A percentile compares a stretch with the other conserved stretches of the same genome.
Evolutionary conservation across 2,329 filamentous ascomycete genomes (phyloP).

Genomic region (Botrytis byssoidea): DNA sequence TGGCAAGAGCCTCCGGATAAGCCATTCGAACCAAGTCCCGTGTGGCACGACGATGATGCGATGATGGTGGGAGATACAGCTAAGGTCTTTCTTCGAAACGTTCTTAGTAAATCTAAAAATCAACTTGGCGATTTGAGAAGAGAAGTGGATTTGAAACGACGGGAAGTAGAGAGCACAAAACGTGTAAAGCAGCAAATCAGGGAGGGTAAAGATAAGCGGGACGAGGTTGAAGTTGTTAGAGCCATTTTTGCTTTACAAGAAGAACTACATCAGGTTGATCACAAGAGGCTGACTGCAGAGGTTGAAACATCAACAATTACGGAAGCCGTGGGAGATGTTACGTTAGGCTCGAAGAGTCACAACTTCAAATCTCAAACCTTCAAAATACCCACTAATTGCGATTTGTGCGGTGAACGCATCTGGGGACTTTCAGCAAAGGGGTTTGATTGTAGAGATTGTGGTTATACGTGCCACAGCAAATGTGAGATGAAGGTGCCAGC

Average conservation of each 20-base stretch:
- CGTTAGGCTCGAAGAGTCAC: slow-evolving; percentile 88
- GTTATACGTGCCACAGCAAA: slow-evolving; percentile 97
- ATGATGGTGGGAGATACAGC: slow-evolving; percentile 86
- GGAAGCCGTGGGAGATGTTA: slow-evolving; percentile 86
- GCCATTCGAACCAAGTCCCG: slow-evolving; percentile 86
- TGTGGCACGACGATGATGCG: slow-evolving; percentile 90
- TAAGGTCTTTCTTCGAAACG: slow-evolving; percentile 87
- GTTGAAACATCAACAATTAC: slow-evolving; percentile 93
- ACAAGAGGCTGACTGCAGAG: slow-evolving; percentile 81
- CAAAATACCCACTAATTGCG: slow-evolving; percentile 98
- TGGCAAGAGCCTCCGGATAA: slow-evolving; percentile 86
- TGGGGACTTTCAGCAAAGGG: slow-evolving; percentile 97
- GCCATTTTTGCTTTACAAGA: slow-evolving; percentile 85
- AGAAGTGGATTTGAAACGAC: slow-evolving; percentile 81
- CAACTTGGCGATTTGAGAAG: slow-evolving; percentile 76
- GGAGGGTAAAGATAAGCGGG: slow-evolving; percentile 82
- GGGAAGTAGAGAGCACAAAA: slow-evolving; percentile 79
- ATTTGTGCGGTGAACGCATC: slow-evolving; percentile 92
- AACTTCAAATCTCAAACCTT: slow-evolving; percentile 99
- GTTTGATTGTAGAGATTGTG: slow-evolving; percentile 92
- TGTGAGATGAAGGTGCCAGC: slow-evolving; percentile 98
- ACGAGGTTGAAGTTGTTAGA: slow-evolving; percentile 81
- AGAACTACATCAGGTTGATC: slow-evolving; percentile 78
- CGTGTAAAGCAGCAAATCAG: slow-evolving; percentile 71
- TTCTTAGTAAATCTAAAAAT: slow-evolving; percentile 85